phyloP scores from a whole-genome alignment of 1,139 yeast genomes.

The Meyerozyma guilliermondii region DNA sequence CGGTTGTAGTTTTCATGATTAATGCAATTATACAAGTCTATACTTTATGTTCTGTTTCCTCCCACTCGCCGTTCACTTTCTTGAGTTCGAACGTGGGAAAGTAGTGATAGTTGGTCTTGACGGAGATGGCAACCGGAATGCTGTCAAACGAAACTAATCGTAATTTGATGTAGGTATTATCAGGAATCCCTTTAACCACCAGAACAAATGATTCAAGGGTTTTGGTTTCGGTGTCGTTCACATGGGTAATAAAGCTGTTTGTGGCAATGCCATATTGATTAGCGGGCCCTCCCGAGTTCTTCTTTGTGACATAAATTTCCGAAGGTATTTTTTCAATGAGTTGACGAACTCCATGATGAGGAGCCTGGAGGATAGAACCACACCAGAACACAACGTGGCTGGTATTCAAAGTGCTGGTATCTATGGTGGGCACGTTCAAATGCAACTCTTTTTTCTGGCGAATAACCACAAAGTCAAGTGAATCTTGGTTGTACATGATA shows the following conservation, averaged over 20 bases:
- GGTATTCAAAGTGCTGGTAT: conserved; percentile 55
- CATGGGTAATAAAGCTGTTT: conserved; percentile 83
- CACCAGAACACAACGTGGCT: conserved; percentile 73
- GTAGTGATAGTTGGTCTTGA: conserved; percentile 86
- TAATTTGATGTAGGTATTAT: conserved; percentile 74
- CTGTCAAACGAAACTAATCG: conserved; percentile 81
- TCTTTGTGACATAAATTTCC: conserved; percentile 69
- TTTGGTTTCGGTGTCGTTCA: conserved; percentile 71
- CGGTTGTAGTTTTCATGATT: neutral
- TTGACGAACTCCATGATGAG: conserved; percentile 52
- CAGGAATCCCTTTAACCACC: conserved; percentile 64
- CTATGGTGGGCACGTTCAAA: conserved; percentile 58
- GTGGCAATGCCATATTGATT: conserved; percentile 76
- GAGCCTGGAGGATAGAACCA: conserved; percentile 60
- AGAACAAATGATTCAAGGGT: conserved; percentile 61
- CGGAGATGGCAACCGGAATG: conserved; percentile 77
- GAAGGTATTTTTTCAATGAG: conserved; percentile 76
- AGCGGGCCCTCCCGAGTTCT: conserved; percentile 81
- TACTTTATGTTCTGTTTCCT: conserved; percentile 29
- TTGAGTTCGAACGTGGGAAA: conserved; percentile 76
- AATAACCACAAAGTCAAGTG: conserved; percentile 56
- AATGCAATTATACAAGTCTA: neutral
- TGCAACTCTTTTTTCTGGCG: conserved; percentile 47
- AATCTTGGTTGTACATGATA: conserved; percentile 43
- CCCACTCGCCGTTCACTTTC: conserved; percentile 50